Percentiles rank a stretch among this genome's conserved stretches.
Evolutionary conservation across 352 stramenopile genomes (phyloP).

Genomic region (Globisporangium cederbergense): DNA sequence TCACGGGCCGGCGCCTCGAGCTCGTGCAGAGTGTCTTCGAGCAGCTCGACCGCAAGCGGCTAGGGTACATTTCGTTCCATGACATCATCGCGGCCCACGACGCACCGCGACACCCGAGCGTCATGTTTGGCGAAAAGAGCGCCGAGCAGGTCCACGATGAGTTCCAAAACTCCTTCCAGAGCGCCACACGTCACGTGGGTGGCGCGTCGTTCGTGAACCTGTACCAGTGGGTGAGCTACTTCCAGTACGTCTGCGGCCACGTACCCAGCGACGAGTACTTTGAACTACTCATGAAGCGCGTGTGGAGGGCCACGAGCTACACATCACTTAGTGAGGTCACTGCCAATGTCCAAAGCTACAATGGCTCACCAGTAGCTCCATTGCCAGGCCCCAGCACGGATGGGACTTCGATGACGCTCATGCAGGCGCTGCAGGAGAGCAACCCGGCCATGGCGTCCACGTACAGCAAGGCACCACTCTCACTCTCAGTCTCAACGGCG

Average conservation of each 20-base stretch:
- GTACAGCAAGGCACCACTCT: constrained; percentile 3
- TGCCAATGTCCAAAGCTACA: constrained; percentile 7
- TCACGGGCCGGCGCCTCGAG: constrained; percentile 42
- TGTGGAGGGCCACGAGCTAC: constrained; percentile 50
- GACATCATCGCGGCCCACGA: constrained; percentile 55
- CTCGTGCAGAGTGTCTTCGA: constrained; percentile 72
- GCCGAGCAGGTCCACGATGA: constrained; percentile 50
- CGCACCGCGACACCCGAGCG: constrained; percentile 46
- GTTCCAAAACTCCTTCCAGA: constrained; percentile 51
- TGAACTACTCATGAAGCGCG: constrained; percentile 65
- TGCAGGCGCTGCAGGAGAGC: constrained; percentile 51
- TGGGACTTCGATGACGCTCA: constrained; percentile 33
- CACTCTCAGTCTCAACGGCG: constrained; percentile 30
- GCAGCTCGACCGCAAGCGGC: constrained; percentile 48
- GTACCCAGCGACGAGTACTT: constrained; percentile 75
- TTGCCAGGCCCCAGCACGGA: background rate
- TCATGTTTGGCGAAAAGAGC: constrained; percentile 72
- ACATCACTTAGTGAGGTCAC: constrained; percentile 38
- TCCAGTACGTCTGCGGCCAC: constrained; percentile 68
- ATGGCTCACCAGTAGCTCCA: background rate
- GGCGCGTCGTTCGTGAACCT: constrained; percentile 56
- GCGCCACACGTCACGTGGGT: constrained; percentile 21
- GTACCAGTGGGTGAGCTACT: constrained; percentile 72
- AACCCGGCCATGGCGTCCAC: constrained; percentile 27
- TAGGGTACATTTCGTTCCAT: constrained; percentile 53